Evolutionary conservation across 352 stramenopile species (phyloP), one percentile per base, ranked within the genome.

Genomic region (Globisporangium orthogonon): DNA sequence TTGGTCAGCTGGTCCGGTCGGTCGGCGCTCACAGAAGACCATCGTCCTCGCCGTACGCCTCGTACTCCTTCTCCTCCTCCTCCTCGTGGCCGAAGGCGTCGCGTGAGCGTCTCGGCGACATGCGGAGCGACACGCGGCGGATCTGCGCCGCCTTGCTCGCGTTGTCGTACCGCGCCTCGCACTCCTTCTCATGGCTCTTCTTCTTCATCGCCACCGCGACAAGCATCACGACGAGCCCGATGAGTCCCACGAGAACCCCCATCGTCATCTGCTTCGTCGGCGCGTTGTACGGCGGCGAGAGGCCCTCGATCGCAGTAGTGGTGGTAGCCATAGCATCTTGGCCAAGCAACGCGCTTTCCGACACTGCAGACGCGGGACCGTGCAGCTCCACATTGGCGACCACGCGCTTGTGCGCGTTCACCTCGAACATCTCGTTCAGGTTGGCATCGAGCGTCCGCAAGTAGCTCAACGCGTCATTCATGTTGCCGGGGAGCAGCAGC

Each of bases 131-230:
- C 15, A 91, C 78, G 58, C 81, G 81, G 43, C 66, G 78, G 54
- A 91, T 83, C 66, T 91, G 81, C 44, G 81, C 78, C 3, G 77
- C 78, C 7, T 70, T 70, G 40, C 70, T 88, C 2, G 81, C 81
- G 9, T 80, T 83, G 4, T 74, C 65, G 53, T 89, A 74, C 18
- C 71, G 73, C 28, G 77, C 67, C 11, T 72, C 63, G 63, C 73
- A 75, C 40, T 66, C 68, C 50, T 77, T 61, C 28, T 89, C 78
- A 44, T 89, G 80, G n/a, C 67, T 67, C 49, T 77, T 82, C 65
- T 85, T 86, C 54, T 75, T 71, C 51, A 75, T 62, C n/a, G 71
- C 58, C 0, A 91, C 68, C 0, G 65, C 70, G 33, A 81, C 72
- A 31, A 91, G 73, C 78, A 91, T 87, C 33, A 63, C 67, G n/a